Percentiles rank a stretch among this genome's conserved stretches.
phyloP scores from a whole-genome alignment of 1,139 yeast genomes.

The Suhomyces yuchorum region DNA sequence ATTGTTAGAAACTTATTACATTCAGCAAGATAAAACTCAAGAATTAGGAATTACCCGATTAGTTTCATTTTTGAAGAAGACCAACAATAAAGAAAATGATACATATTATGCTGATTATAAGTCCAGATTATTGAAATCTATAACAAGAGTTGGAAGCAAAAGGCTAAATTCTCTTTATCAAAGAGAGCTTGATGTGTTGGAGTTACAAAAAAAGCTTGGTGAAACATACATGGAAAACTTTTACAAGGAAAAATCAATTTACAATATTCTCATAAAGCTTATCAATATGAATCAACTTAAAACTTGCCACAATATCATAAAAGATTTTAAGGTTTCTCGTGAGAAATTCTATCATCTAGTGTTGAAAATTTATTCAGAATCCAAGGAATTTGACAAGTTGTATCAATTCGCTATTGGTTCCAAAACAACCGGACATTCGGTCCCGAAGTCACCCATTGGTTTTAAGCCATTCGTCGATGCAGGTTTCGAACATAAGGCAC shows the following conservation, averaged over 20 bases:
- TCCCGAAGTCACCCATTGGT: constrained; percentile 72
- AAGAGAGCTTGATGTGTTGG: constrained; percentile 53
- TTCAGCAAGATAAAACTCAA: constrained; percentile 35
- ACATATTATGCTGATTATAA: constrained; percentile 31
- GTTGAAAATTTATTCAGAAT: constrained; percentile 52
- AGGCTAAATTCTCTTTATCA: constrained; percentile 37
- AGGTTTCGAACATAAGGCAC: constrained; percentile 53
- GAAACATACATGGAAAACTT: constrained; percentile 59
- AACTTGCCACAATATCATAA: constrained; percentile 56
- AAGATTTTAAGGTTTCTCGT: constrained; percentile 64
- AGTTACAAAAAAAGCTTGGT: constrained; percentile 55
- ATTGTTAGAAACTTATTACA: constrained; percentile 33
- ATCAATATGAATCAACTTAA: constrained; percentile 60
- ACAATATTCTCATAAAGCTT: constrained; percentile 56
- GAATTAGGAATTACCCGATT: constrained; percentile 29
- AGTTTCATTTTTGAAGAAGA: constrained; percentile 17
- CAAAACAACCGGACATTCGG: constrained; percentile 15
- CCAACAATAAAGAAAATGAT: constrained; percentile 15
- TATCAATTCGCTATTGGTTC: constrained; percentile 43
- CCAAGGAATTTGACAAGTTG: constrained; percentile 64
- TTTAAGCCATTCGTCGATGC: constrained; percentile 64
- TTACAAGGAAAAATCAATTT: constrained; percentile 50
- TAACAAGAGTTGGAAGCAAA: constrained; percentile 25
- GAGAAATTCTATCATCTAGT: constrained; percentile 67
- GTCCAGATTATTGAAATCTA: constrained; percentile 26